Conservation (phyloP, 202 grass and related monocot genomes). For the Schoenoplectus triqueter region DNA sequence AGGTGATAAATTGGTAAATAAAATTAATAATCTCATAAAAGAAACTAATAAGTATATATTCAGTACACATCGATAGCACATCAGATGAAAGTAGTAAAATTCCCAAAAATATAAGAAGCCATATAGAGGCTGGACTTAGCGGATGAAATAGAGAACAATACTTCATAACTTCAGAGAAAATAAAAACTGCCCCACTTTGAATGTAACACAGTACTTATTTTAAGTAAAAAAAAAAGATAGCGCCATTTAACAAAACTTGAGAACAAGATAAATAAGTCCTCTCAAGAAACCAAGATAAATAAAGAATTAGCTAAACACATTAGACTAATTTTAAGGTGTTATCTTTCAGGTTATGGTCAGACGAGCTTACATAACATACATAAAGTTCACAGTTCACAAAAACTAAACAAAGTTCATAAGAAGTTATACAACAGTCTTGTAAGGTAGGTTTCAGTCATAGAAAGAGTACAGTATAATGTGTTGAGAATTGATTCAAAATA, state of each 20-base stretch:
- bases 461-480: not conserved
- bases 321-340: not conserved
- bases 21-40: not conserved
- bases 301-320: not conserved
- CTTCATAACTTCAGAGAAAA: not conserved
- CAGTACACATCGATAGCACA: too few relatives aligned
- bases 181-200: not conserved
- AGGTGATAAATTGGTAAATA: too few relatives aligned
- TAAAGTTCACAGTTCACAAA: not conserved
- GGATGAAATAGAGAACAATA: not conserved
- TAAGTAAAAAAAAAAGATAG: not conserved
- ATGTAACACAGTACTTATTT: not conserved
- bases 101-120: not conserved
- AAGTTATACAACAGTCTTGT: not conserved
- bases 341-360: not conserved
- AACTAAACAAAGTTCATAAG: not conserved
- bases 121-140: not conserved
- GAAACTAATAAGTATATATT: not conserved
- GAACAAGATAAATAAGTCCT: not conserved
- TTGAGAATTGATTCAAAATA: too few relatives aligned
- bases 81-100: too few relatives aligned
- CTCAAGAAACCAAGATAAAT: not conserved
- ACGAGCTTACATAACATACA: not conserved
- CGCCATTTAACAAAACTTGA: not conserved
- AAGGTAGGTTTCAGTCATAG: not conserved